A percentile compares a stretch with the other conserved stretches of the same genome.
Evolutionary conservation across 2,329 filamentous ascomycete genomes (phyloP).

Genomic region (Colletotrichum orchidophilum): DNA sequence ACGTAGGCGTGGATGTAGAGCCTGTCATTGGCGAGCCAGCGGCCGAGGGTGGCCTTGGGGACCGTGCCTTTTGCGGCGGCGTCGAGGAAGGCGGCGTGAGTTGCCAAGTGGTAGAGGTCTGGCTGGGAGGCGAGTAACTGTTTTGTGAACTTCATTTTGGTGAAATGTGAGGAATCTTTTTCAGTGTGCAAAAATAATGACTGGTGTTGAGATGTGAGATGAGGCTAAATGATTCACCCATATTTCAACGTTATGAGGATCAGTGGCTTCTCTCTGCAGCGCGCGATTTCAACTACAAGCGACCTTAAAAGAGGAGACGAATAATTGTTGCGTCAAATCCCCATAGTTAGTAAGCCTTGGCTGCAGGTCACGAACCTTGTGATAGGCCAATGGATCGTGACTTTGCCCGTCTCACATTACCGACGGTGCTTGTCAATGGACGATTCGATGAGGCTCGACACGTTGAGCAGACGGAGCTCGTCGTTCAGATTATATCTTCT

Average conservation of each 20-base stretch:
- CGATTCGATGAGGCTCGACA: too few relatives aligned
- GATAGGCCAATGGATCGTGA: constrained; percentile 3
- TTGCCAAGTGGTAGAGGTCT: constrained; percentile 62
- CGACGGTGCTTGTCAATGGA: too few relatives aligned
- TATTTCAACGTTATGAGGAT: neutral
- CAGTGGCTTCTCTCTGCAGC: neutral
- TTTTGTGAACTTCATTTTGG: constrained; percentile 54
- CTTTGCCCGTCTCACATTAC: neutral
- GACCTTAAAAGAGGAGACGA: neutral
- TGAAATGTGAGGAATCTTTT: too few relatives aligned
- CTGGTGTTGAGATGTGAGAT: neutral
- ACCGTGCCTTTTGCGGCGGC: constrained; percentile 71
- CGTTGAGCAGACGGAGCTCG: too few relatives aligned
- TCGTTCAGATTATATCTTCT: constrained; percentile 12
- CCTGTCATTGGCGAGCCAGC: constrained; percentile 78
- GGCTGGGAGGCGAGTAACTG: constrained; percentile 63
- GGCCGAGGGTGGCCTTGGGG: constrained; percentile 62
- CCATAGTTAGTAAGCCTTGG: constrained; percentile 26
- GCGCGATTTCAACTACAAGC: neutral
- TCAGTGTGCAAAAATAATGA: too few relatives aligned
- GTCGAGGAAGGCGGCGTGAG: constrained; percentile 72
- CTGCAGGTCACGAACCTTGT: constrained; percentile 3
- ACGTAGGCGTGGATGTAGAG: constrained; percentile 78
- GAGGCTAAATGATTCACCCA: neutral
- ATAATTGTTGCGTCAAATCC: neutral